Evolutionary conservation across 768 basidiomycete species (phyloP), one percentile per base, ranked within the genome.

Genomic region (Boletus huronensis): DNA sequence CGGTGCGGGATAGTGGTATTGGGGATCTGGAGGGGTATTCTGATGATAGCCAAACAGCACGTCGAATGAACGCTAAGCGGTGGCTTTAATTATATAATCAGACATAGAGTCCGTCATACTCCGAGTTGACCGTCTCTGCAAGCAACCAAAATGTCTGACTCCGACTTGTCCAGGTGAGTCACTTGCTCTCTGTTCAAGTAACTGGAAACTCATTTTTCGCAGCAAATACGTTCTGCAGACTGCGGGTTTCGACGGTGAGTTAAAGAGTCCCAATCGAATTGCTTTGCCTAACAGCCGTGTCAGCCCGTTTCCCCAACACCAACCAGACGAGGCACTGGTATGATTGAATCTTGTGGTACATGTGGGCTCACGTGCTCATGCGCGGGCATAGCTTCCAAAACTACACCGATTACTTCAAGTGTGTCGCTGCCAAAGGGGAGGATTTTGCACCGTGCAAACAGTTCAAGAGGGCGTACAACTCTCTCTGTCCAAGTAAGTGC

Each of bases 381-480:
- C 19, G 5, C 9, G 21, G 16, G n/a, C 28, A 40, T 62, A 91
- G 89, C 76, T 90, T 84, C 83, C 93, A 96, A 77, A 94, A 96
- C 79, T 98, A 95, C 73, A 88, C 90, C 57, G 97, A 99, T 75
- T 98, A 97, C 81, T 93, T 95, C 85, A 96, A 96, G 74, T 99
- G 97, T 74, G 76, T 98, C 64, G 74, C 89, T 64, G 95, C 95
- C 64, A 98, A 97, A 77, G 97, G 97, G 62, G 97, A 99, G 63
- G 97, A 98, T 55, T 98, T 86, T 71, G 85, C 87, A n/a, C 94
- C 97, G 2, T 98, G 97, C 87, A 93, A 93, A 78, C 95, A 97
- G 74, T 99, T 99, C 85, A 90, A 89, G 78, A 83, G 85, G 72
- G 91, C 91, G 28, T 99, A 93, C 80, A 82, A 93, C 79, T 93